Evolutionary conservation across 257 asterid species (phyloP).

Genomic region (Solanum etuberosum): DNA sequence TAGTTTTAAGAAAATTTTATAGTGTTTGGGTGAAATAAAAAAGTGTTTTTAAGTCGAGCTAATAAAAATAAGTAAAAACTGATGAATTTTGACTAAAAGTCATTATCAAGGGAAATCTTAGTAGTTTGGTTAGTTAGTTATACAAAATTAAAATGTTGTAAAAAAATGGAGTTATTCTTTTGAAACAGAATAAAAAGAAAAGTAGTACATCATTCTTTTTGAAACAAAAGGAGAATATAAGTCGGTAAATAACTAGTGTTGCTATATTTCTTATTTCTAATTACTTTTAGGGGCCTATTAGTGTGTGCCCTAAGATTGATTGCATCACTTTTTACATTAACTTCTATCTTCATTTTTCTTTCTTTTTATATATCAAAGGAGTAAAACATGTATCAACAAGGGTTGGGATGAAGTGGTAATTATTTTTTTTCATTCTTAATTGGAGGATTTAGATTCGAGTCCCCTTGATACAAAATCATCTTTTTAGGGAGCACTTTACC

Average conservation of each 20-base stretch:
- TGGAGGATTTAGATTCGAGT: accelerated
- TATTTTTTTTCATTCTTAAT: no score
- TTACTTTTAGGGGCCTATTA: not conserved
- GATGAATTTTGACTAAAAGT: no score
- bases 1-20: no score
- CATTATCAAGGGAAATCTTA: no score
- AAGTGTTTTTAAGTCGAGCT: accelerated
- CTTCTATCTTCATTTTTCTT: not conserved
- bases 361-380: not conserved
- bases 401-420: accelerated
- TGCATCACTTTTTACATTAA: not conserved
- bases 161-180: no score
- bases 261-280: not conserved
- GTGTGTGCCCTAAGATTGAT: not conserved
- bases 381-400: not conserved
- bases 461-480: accelerated
- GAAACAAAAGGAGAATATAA: no score
- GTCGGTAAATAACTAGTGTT: no score
- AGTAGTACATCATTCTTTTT: no score
- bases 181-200: no score
- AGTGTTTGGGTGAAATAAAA: no score
- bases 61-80: not conserved
- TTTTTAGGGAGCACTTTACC: not conserved
- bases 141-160: no score
- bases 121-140: no score